A percentile compares a stretch with the other conserved stretches of the same genome.
Conservation (phyloP, 2,329 filamentous ascomycete genomes). For the Fusarium pseudograminearum region DNA sequence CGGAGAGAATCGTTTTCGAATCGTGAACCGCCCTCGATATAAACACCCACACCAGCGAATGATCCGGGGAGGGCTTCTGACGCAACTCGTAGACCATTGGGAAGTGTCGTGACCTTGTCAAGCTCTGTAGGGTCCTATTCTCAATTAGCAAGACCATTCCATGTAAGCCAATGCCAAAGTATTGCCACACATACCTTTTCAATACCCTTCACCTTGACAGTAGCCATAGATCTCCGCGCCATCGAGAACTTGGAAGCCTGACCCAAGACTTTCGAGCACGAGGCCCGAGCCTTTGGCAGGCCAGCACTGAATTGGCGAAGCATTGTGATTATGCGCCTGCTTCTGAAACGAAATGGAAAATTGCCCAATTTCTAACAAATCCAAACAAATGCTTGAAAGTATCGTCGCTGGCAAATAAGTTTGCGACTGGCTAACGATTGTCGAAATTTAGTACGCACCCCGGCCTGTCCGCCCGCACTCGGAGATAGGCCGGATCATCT, state of each 20-base stretch:
- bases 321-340: slow-evolving; percentile 45
- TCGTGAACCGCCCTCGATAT: slow-evolving; percentile 93
- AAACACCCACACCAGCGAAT: slow-evolving; percentile 95
- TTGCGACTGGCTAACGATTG: slow-evolving; percentile 43
- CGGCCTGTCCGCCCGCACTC: slow-evolving; percentile 43
- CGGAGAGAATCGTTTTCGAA: slow-evolving; percentile 89
- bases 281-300: slow-evolving; percentile 46
- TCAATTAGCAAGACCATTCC: background rate
- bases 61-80: slow-evolving; percentile 94
- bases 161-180: background rate
- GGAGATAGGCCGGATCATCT: slow-evolving; percentile 50
- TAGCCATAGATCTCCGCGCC: slow-evolving; percentile 50
- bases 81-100: slow-evolving; percentile 94
- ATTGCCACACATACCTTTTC: slow-evolving; percentile 47
- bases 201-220: slow-evolving; percentile 53
- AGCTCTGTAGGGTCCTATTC: slow-evolving; percentile 83
- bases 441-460: slow-evolving; percentile 45
- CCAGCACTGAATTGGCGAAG: slow-evolving; percentile 53
- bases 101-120: slow-evolving; percentile 86
- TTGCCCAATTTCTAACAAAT: slow-evolving; percentile 24
- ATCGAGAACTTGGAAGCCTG: slow-evolving; percentile 41
- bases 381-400: slow-evolving; percentile 19
- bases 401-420: slow-evolving; percentile 30
- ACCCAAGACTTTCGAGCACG: slow-evolving; percentile 43
- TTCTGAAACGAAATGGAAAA: slow-evolving; percentile 12